phyloP scores from a whole-genome alignment of 495 filamentous ascomycete species.

The Aspergillus mulundensis region DNA sequence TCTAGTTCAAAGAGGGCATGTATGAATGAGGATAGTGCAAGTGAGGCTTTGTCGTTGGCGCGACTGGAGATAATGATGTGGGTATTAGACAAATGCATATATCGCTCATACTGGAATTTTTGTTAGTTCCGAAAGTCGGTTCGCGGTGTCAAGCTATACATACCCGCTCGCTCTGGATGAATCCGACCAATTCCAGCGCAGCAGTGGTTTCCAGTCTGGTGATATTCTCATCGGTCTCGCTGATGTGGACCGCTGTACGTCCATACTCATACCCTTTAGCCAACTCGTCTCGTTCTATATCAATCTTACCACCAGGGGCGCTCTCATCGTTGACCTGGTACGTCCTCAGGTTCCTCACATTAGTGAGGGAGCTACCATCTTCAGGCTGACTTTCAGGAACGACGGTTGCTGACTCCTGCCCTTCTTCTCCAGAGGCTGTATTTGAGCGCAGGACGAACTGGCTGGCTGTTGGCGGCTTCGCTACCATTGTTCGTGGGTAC shows the following conservation, averaged over 20 bases:
- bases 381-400: conserved; percentile 29
- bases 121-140: conserved; percentile 9
- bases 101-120: conserved; percentile 66
- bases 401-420: conserved; percentile 47
- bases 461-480: conserved; percentile 68
- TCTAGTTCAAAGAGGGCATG: conserved; percentile 83
- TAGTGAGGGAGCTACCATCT: conserved; percentile 45
- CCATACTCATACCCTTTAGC: conserved; percentile 95
- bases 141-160: neutral
- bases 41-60: conserved; percentile 66
- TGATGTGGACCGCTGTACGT: conserved; percentile 84
- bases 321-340: conserved; percentile 76
- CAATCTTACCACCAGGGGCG: conserved; percentile 73
- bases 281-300: conserved; percentile 78
- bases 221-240: conserved; percentile 73
- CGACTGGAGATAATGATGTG: conserved; percentile 70
- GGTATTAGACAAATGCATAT: conserved; percentile 75
- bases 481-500: conserved; percentile 77
- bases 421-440: conserved; percentile 37
- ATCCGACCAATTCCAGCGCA: conserved; percentile 78
- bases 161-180: conserved; percentile 72
- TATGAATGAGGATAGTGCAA: conserved; percentile 86
- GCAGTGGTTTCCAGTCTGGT: conserved; percentile 74
- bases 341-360: conserved; percentile 65
- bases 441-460: conserved; percentile 59